Evolutionary conservation across 805 yeast species (phyloP), one percentile per base, ranked within the genome.

Genomic region (Wickerhamiella sergipiensis): DNA sequence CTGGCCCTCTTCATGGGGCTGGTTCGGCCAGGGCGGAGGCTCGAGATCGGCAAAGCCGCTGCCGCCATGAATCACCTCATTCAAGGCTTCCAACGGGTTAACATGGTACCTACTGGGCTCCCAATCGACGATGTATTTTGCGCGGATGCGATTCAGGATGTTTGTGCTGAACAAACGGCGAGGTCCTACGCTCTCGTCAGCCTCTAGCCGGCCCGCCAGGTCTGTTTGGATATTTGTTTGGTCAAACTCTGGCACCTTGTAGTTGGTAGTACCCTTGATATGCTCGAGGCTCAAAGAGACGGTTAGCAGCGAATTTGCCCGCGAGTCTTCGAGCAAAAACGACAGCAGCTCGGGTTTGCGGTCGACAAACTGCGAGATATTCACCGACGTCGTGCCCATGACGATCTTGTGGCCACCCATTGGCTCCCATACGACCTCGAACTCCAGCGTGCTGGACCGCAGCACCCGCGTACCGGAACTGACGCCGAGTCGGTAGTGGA

Each of bases 271-370:
- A n/a, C 77, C 77, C 57, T 72, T 66, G 33, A 68, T 56, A 44
- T 71, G 60, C 43, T 69, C 71, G 57, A 84, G 64, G 5, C 71
- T 69, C n/a, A 85, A 68, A 1, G 81, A 73, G 43, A 86, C 54
- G 53, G 49, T 46, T 15, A 61, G 47, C 48, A 62, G 23, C 2
- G 94, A 81, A 64, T 90, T 90, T 18, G 90, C 79, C 57, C 86
- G 85, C 1, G 95, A 83, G 24, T 85, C 76, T 59, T 81, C 81
- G 38, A 90, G 69, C 44, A 90, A 67, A 58, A 83, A 87, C 54
- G 55, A 49, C 43, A 52, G 85, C 71, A 54, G 82, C 73, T 1
- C 81, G 71, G 3, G 73, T 65, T 3, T 77, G 72, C 49, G 74
- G 72, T 31, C 72, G 70, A 82, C 75, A 63, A 81, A 86, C 58